Percentiles rank a stretch among this genome's conserved stretches.
phyloP scores from a whole-genome alignment of 108 stramenopile genomes.

The Nitzschia putrida region DNA sequence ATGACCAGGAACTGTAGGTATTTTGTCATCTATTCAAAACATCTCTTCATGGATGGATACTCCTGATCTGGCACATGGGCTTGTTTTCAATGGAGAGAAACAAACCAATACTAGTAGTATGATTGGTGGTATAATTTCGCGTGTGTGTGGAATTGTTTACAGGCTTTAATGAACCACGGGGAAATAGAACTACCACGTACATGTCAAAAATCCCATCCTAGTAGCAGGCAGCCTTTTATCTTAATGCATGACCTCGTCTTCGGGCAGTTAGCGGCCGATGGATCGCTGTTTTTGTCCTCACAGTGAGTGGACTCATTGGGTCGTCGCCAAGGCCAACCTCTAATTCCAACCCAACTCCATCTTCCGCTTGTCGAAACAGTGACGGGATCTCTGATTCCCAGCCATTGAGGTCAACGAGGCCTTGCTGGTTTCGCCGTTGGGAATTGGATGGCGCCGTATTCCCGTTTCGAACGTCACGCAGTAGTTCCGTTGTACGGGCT shows the following conservation, averaged over 20 bases:
- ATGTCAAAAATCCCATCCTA: too few relatives aligned
- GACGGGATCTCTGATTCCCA: constrained; percentile 1
- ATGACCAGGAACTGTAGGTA: too few relatives aligned
- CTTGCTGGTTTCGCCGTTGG: neutral
- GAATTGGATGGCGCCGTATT: neutral
- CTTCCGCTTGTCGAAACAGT: neutral
- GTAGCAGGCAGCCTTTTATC: too few relatives aligned
- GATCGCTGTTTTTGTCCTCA: constrained; percentile 4
- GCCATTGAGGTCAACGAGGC: neutral
- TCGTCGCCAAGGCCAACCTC: neutral
- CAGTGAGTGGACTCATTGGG: constrained; percentile 9
- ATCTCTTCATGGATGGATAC: too few relatives aligned
- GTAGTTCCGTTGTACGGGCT: neutral
- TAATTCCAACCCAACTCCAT: neutral
- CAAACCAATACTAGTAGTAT: too few relatives aligned
- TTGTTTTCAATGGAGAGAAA: too few relatives aligned
- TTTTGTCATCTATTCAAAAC: too few relatives aligned
- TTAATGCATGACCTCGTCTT: neutral
- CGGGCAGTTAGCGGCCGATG: neutral
- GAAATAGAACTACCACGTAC: too few relatives aligned
- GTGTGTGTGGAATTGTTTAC: too few relatives aligned
- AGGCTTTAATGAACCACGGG: too few relatives aligned
- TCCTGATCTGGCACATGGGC: too few relatives aligned
- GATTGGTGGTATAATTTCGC: too few relatives aligned
- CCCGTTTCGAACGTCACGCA: neutral